These are phyloP conservation scores for Xylariaceae sp. DNA, from an alignment of 2,329 filamentous ascomycete genomes.

Conservation along the genomic window DNA sequence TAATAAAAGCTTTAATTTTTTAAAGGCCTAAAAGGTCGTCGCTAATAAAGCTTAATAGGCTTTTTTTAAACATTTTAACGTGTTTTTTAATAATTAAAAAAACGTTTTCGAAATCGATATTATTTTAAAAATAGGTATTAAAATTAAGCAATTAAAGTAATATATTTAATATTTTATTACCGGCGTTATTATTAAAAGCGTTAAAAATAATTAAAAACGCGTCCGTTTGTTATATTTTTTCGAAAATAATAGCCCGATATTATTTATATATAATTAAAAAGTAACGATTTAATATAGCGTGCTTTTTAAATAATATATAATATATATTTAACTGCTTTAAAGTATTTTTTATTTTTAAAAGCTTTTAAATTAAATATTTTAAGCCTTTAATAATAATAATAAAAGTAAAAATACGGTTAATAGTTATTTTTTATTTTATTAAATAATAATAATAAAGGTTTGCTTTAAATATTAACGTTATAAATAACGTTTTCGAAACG, in stretches of 20 bases:
- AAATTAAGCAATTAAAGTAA: background rate
- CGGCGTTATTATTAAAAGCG: background rate
- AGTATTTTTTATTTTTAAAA: no score
- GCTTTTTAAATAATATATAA: no score
- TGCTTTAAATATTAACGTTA: background rate
- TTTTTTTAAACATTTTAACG: background rate
- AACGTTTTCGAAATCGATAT: background rate
- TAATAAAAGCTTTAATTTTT: no score
- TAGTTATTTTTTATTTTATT: background rate
- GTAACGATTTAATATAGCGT: no score
- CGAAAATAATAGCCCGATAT: background rate
- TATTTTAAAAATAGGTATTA: background rate
- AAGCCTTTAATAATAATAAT: background rate
- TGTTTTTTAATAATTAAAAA: background rate
- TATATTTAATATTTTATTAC: background rate
- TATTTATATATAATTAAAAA: background rate
- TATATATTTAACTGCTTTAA: background rate
- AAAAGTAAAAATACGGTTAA: background rate
- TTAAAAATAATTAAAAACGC: no score
- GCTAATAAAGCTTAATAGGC: background rate
- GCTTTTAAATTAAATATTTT: background rate
- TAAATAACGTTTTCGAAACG: no score
- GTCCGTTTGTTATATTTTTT: no score
- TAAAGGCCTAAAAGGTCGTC: background rate
- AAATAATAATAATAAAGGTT: background rate